A percentile compares a stretch with the other conserved stretches of the same genome.
phyloP scores from a whole-genome alignment of 192 early-diverging fungal genomes.

The Rhizoclosmatium sp. region DNA sequence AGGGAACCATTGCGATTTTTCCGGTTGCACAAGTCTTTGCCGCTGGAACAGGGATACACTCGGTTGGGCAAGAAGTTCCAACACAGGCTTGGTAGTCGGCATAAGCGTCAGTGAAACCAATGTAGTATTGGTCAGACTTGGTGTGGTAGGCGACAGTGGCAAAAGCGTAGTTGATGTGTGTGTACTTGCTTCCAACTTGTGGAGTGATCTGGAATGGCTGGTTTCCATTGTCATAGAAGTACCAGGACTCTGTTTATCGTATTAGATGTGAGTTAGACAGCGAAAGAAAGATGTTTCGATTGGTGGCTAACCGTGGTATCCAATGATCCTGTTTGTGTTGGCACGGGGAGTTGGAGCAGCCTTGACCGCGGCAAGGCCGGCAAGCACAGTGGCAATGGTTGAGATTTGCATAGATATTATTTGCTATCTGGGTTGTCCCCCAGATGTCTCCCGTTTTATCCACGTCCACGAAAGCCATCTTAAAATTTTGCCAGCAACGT shows the following conservation, averaged over 20 bases:
- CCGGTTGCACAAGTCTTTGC: conserved; percentile 4
- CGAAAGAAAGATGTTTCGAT: no score
- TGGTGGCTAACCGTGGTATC: conserved; percentile 7
- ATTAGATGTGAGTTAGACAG: no score
- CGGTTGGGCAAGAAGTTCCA: conserved; percentile 8
- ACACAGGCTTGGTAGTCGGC: conserved; percentile 34
- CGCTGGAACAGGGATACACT: conserved; percentile 24
- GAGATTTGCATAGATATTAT: neutral
- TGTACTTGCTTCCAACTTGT: conserved; percentile 57
- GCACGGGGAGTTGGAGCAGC: neutral
- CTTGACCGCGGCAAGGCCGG: neutral
- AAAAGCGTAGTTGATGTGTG: conserved; percentile 76
- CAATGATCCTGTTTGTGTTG: conserved; percentile 1
- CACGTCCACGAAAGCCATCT: no score
- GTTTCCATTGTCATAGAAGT: conserved; percentile 22
- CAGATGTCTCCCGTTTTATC: no score
- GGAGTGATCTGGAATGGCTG: conserved; percentile 9
- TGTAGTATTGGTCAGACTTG: conserved; percentile 15
- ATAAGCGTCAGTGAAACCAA: conserved; percentile 28
- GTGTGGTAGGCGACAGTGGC: conserved; percentile 53
- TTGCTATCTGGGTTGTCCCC: no score
- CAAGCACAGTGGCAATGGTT: neutral
- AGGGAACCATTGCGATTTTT: conserved; percentile 21
- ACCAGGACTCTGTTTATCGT: conserved; percentile 13
- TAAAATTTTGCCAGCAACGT: no score